Evolutionary conservation across 805 yeast species (phyloP).

Genomic region (Yarrowia sp.): DNA sequence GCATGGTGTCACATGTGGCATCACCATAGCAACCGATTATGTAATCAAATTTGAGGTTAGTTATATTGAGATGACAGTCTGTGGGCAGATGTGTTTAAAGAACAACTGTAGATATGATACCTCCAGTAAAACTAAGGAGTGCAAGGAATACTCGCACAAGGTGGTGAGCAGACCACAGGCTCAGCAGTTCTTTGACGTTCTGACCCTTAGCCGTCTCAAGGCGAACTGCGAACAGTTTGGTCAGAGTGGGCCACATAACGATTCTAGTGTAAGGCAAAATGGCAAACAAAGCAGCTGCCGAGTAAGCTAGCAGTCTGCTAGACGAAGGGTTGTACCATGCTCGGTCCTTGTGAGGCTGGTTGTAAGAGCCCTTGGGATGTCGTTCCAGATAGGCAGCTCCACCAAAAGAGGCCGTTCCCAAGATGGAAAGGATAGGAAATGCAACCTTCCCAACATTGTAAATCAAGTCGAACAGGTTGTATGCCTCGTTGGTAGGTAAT

Average conservation of each 20-base stretch:
- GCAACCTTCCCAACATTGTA: not conserved
- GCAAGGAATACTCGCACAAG: not conserved
- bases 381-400: constrained; percentile 19
- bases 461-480: constrained; percentile 1
- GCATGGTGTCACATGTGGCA: not conserved
- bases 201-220: not conserved
- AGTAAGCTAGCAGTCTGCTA: not conserved
- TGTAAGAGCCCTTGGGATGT: constrained; percentile 10
- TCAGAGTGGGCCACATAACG: constrained; percentile 7
- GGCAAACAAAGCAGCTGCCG: not conserved
- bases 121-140: not conserved
- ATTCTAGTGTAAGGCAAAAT: constrained; percentile 7
- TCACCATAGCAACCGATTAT: not conserved
- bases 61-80: not conserved
- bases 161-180: constrained; percentile 10
- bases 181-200: constrained; percentile 1
- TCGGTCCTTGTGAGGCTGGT: not conserved
- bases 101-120: not conserved
- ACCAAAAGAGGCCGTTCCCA: constrained; percentile 9
- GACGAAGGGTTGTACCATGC: constrained; percentile 16
- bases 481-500: constrained; percentile 14
- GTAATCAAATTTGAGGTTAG: not conserved
- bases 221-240: constrained; percentile 7
- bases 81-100: not conserved
- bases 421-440: not conserved